phyloP scores from a whole-genome alignment of 2,329 filamentous ascomycete species.

The Exophiala dermatitidis region DNA sequence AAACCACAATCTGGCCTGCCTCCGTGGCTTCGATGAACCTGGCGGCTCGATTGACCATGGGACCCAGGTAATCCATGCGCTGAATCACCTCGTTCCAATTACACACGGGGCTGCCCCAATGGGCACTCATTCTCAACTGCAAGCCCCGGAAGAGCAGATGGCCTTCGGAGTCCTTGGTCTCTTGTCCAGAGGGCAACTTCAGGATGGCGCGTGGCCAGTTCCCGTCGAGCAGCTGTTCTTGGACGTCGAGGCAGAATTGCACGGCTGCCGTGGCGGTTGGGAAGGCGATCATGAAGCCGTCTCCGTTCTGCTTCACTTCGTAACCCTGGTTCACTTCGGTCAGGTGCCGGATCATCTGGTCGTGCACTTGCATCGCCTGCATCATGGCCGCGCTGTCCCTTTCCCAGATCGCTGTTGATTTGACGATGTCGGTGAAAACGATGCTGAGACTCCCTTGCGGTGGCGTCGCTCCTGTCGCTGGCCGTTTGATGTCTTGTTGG shows the following conservation, averaged over 20 bases:
- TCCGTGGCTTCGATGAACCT: conserved; percentile 24
- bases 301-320: conserved; percentile 27
- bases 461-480: conserved; percentile 1
- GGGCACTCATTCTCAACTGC: conserved; percentile 21
- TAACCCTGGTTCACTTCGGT: conserved; percentile 19
- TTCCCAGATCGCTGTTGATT: conserved; percentile 26
- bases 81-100: conserved; percentile 25
- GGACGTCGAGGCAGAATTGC: conserved; percentile 24
- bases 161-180: conserved; percentile 14
- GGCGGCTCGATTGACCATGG: conserved; percentile 24
- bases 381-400: conserved; percentile 19
- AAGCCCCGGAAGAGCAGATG: conserved; percentile 22
- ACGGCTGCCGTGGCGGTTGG: conserved; percentile 18
- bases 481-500: background rate
- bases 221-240: conserved; percentile 22
- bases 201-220: conserved; percentile 20
- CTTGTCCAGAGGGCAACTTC: conserved; percentile 16
- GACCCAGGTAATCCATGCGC: conserved; percentile 25
- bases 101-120: conserved; percentile 23
- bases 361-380: conserved; percentile 23
- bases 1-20: conserved; percentile 23
- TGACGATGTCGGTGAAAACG: conserved; percentile 26
- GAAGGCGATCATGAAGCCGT: conserved; percentile 27
- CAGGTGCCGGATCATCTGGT: conserved; percentile 18
- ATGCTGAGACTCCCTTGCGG: conserved; percentile 20